phyloP scores from a whole-genome alignment of 495 filamentous ascomycete genomes.

The Monascus purpureus region DNA sequence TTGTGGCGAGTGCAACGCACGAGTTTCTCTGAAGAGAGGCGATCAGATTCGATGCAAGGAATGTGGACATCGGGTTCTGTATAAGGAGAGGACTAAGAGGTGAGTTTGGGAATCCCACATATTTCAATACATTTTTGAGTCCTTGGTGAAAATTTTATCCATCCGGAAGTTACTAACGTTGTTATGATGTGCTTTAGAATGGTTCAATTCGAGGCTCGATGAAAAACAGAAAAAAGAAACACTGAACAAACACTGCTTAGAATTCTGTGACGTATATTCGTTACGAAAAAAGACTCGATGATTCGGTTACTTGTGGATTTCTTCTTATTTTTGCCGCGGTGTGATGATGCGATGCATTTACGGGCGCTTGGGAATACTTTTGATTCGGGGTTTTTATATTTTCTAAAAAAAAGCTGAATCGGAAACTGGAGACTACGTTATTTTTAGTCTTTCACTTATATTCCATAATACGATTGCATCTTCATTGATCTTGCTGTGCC shows the following conservation, averaged over 20 bases:
- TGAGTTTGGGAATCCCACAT: conserved; percentile 38
- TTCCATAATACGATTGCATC: too few relatives aligned
- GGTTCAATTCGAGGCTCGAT: conserved; percentile 97
- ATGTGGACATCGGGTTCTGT: conserved; percentile 90
- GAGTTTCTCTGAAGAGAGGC: conserved; percentile 65
- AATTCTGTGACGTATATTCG: neutral
- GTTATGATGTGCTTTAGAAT: conserved; percentile 39
- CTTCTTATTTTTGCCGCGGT: too few relatives aligned
- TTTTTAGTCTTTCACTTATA: too few relatives aligned
- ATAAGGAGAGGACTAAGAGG: conserved; percentile 97
- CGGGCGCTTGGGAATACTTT: too few relatives aligned
- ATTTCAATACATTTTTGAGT: conserved; percentile 1
- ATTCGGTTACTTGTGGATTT: too few relatives aligned
- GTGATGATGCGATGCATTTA: too few relatives aligned
- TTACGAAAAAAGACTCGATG: too few relatives aligned
- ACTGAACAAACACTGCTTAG: neutral
- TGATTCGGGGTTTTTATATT: too few relatives aligned
- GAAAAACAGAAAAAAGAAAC: conserved; percentile 4
- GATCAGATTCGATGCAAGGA: conserved; percentile 90
- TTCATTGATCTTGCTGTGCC: too few relatives aligned
- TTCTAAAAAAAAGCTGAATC: too few relatives aligned
- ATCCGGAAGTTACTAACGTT: neutral
- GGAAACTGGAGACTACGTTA: too few relatives aligned
- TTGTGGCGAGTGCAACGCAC: conserved; percentile 84
- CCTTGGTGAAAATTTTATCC: conserved; percentile 1